Conservation (phyloP, 768 basidiomycete genomes). For the Psilocybe tampanensis region DNA sequence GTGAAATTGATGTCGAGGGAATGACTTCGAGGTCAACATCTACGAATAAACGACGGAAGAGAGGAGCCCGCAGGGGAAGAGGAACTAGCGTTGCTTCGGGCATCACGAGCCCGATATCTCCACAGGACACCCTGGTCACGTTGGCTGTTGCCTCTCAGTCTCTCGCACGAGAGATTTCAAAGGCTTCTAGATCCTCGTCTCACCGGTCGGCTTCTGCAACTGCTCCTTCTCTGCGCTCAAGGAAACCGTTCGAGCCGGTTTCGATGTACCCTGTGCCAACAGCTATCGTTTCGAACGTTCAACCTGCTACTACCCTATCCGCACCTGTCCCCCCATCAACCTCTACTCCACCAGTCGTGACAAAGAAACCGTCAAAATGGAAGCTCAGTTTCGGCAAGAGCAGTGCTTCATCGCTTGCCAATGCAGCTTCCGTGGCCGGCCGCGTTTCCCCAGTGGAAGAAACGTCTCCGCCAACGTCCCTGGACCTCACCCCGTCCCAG, state of each 20-base stretch:
- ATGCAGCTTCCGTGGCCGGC: constrained; percentile 29
- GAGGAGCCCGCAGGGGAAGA: constrained; percentile 85
- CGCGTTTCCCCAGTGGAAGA: constrained; percentile 44
- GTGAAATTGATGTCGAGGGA: constrained; percentile 34
- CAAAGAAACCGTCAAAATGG: constrained; percentile 89
- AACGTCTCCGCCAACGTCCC: constrained; percentile 29
- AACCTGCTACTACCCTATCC: constrained; percentile 22
- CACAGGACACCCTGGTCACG: constrained; percentile 61
- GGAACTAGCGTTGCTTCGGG: constrained; percentile 37
- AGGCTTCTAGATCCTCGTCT: constrained; percentile 53
- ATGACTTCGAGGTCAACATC: constrained; percentile 64
- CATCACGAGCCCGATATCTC: constrained; percentile 29
- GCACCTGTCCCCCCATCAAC: constrained; percentile 18
- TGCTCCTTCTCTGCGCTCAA: constrained; percentile 23
- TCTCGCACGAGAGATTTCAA: constrained; percentile 83
- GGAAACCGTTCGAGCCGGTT: constrained; percentile 44
- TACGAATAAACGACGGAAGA: constrained; percentile 78
- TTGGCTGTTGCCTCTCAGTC: constrained; percentile 82
- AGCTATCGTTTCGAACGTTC: constrained; percentile 28
- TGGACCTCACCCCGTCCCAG: constrained; percentile 29
- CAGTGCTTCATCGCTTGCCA: constrained; percentile 35
- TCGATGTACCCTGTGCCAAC: constrained; percentile 46
- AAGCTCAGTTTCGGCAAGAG: constrained; percentile 75
- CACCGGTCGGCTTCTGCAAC: constrained; percentile 33
- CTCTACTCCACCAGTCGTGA: constrained; percentile 36